Base-by-base conservation (phyloP, 179 eudicot species). In the Spinacia oleracea region DNA sequence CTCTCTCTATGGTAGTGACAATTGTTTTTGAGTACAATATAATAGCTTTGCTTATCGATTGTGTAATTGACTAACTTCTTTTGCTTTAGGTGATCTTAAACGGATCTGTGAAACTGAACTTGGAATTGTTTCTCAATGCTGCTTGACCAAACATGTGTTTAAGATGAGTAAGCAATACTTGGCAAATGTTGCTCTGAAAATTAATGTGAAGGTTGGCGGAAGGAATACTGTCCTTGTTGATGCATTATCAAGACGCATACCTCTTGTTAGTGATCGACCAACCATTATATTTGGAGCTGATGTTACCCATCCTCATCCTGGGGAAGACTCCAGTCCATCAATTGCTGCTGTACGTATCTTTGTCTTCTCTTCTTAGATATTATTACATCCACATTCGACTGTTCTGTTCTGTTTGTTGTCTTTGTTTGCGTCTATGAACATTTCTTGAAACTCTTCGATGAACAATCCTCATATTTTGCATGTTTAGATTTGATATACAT, bases 241-340 rank as follows among this genome's bases (percentile, higher is more conserved):
- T 87, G 98, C 98, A 6, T 40, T 94, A 27, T 85, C 93, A 15
- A 87, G 95, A 89, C 87, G 92, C 70, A 94, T 94, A 38, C 98
- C 96, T 70, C 82, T 89, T 14, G 97, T 94, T 74, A 89, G 93
- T 42, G 97, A 91, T 31, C 72, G 78, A 9, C 97, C 97, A 46
- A 94, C 98, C 4, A 94, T 94, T 25, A 89, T 94, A 42, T 94
- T 94, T 86, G 98, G 98, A 40, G 98, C 98, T 81, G 98, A 94
- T 89, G 98, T 94, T 38, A 94, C 98, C 11, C 98, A 94, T 84
- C 97, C 98, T 73, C 97, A 89, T 65, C 97, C 97, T 14, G 98
- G 98, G 56, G 98, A 94, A 83, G 97, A 94, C 81, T 91, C 96
- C 16, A 92, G 97, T 72, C 97, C 98, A 46, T 94, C 98, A 14